These are phyloP conservation scores for Babesia divergens DNA, from an alignment of 169 alveolate species.

Conservation along the genomic window DNA sequence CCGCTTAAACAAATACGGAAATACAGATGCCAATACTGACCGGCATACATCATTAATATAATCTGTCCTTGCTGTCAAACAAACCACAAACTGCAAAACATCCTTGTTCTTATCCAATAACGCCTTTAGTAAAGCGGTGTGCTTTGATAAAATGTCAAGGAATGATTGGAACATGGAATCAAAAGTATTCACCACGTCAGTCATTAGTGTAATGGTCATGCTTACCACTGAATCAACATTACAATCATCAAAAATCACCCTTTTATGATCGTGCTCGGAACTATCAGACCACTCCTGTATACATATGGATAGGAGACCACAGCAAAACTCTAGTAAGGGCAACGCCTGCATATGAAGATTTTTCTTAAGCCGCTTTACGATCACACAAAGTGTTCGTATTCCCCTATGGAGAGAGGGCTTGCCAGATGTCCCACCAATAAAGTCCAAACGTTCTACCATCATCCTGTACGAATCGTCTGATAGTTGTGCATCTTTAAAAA, in stretches of 20 bases:
- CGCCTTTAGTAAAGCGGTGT: neutral
- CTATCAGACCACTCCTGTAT: neutral
- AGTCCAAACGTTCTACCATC: slow-evolving; percentile 20
- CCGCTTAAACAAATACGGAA: slow-evolving; percentile 25
- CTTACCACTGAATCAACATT: slow-evolving; percentile 7
- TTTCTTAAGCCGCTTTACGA: slow-evolving; percentile 27
- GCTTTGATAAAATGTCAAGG: neutral
- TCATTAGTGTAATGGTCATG: slow-evolving; percentile 13
- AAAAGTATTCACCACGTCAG: slow-evolving; percentile 21
- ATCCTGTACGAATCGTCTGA: neutral
- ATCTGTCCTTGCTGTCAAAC: slow-evolving; percentile 13
- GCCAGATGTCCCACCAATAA: neutral
- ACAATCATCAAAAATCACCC: neutral
- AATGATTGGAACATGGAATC: neutral
- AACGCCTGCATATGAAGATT: neutral
- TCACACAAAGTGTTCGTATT: slow-evolving; percentile 16
- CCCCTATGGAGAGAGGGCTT: slow-evolving; percentile 12
- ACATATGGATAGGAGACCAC: neutral
- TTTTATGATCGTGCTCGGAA: neutral
- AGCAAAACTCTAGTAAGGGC: slow-evolving; percentile 12
- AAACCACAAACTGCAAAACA: neutral
- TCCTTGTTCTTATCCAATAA: neutral
- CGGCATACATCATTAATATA: slow-evolving; percentile 2
- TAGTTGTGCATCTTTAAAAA: neutral
- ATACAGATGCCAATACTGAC: neutral